Conservation (phyloP, 352 stramenopile species). For the Pythium insidiosum region DNA sequence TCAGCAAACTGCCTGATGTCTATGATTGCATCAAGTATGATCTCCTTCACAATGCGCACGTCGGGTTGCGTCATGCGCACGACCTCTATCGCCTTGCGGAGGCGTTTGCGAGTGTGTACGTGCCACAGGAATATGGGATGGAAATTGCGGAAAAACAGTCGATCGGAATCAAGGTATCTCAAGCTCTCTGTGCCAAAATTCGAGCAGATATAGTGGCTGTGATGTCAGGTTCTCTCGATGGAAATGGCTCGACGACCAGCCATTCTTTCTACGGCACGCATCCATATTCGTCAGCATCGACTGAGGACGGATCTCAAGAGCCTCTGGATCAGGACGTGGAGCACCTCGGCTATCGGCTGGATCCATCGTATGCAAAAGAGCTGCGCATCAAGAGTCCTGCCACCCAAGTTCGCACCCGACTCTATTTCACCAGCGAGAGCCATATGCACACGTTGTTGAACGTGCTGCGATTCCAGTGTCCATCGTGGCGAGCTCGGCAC, state of each 20-base stretch:
- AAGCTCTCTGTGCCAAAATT: constrained; percentile 98
- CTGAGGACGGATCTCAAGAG: constrained; percentile 25
- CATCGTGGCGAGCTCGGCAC: constrained; percentile 55
- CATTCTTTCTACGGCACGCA: constrained; percentile 27
- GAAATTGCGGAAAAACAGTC: constrained; percentile 90
- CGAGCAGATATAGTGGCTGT: constrained; percentile 86
- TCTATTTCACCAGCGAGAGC: constrained; percentile 99
- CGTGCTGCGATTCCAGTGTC: constrained; percentile 90
- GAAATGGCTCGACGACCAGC: constrained; percentile 19
- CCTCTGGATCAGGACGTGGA: constrained; percentile 54
- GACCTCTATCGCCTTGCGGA: constrained; percentile 94
- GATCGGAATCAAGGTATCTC: constrained; percentile 95
- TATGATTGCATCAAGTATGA: constrained; percentile 98
- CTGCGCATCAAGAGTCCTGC: constrained; percentile 92
- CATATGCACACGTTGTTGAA: constrained; percentile 99
- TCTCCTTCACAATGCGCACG: constrained; percentile 95
- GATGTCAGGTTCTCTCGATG: constrained; percentile 46
- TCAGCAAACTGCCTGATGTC: constrained; percentile 96
- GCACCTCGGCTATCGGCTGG: constrained; percentile 84
- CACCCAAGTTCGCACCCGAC: constrained; percentile 89
- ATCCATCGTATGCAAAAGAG: constrained; percentile 86
- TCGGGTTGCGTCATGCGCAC: constrained; percentile 81
- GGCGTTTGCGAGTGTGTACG: constrained; percentile 94
- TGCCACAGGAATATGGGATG: constrained; percentile 96
- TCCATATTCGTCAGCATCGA: constrained; percentile 14